Percentiles rank a stretch among this genome's conserved stretches.
Conservation (phyloP, 2,329 filamentous ascomycete genomes). For the Camptophora hylomeconis region DNA sequence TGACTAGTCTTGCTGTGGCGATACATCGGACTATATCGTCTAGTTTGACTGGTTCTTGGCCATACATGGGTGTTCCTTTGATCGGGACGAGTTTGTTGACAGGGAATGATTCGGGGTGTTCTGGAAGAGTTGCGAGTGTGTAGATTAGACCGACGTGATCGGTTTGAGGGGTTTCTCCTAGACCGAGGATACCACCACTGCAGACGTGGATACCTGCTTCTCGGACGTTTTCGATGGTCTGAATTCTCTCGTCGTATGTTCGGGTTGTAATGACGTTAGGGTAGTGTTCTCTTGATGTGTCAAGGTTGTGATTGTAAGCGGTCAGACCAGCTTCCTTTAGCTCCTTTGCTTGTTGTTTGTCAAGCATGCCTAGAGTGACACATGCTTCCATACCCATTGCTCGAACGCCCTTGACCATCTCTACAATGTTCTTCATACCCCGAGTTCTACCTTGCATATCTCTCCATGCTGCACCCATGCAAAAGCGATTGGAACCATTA, state of each 20-base stretch:
- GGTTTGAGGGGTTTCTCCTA: conserved; percentile 58
- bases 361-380: conserved; percentile 91
- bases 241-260: conserved; percentile 73
- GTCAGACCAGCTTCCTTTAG: conserved; percentile 74
- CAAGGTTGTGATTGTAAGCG: conserved; percentile 89
- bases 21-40: conserved; percentile 70
- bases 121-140: conserved; percentile 66
- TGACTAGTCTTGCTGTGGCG: conserved; percentile 67
- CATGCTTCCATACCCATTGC: conserved; percentile 80
- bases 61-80: conserved; percentile 73
- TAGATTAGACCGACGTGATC: conserved; percentile 76
- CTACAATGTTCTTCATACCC: conserved; percentile 67
- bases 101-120: conserved; percentile 80
- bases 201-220: conserved; percentile 83
- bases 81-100: conserved; percentile 87
- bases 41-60: conserved; percentile 60
- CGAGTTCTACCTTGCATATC: conserved; percentile 88
- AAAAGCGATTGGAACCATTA: conserved; percentile 83
- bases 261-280: conserved; percentile 75
- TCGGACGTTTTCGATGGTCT: conserved; percentile 66
- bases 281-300: conserved; percentile 77
- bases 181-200: conserved; percentile 74
- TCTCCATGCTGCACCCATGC: conserved; percentile 88
- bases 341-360: conserved; percentile 64
- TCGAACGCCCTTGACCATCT: conserved; percentile 71